Percentiles rank a stretch among this genome's conserved stretches.
Evolutionary conservation across 192 early-diverging fungal species (phyloP).

Genomic region (Pecoramyces ruminantium): DNA sequence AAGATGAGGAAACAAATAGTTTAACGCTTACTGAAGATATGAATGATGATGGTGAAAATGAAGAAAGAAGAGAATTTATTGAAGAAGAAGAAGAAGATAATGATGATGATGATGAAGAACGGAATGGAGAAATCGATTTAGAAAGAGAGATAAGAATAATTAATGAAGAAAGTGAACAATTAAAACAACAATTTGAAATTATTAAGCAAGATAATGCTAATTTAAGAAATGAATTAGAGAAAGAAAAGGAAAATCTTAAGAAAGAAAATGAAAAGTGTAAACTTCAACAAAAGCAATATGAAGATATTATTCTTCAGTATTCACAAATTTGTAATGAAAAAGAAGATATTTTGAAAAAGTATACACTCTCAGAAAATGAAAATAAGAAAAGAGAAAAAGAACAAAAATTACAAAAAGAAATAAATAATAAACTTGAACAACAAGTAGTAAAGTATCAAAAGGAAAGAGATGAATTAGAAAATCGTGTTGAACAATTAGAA

Average conservation of each 20-base stretch:
- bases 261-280: background rate
- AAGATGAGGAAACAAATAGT: background rate
- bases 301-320: background rate
- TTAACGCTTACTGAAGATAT: background rate
- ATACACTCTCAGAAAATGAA: background rate
- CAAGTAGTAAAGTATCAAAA: background rate
- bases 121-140: background rate
- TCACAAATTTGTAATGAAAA: background rate
- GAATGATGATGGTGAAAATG: background rate
- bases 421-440: background rate
- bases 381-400: background rate
- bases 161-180: background rate
- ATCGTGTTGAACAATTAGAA: background rate
- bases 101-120: too few relatives aligned
- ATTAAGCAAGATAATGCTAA: background rate
- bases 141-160: background rate
- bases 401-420: background rate
- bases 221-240: background rate
- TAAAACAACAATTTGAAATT: background rate
- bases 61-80: background rate
- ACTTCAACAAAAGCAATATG: background rate
- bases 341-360: background rate
- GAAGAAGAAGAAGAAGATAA: background rate
- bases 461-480: background rate
- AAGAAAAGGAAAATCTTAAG: background rate